These are phyloP conservation scores for Lumnitzera racemosa DNA, from an alignment of 345 rosid genomes.

Conservation along the genomic window DNA sequence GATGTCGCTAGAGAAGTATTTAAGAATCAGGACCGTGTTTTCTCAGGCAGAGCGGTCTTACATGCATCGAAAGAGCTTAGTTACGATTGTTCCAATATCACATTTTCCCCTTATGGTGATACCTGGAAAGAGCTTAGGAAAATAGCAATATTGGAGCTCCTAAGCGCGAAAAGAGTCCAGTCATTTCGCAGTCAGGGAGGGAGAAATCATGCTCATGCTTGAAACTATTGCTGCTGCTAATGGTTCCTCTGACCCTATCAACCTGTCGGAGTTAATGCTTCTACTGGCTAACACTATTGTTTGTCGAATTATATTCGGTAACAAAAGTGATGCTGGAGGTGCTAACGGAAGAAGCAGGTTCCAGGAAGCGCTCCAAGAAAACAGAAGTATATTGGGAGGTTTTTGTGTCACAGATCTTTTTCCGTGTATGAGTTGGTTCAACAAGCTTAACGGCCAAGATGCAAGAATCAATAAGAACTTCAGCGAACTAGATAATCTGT, in stretches of 20 bases:
- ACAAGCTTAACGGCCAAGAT: slow-evolving; percentile 28
- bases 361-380: slow-evolving; percentile 13
- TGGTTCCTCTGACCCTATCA: slow-evolving; percentile 10
- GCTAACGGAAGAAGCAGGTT: slow-evolving; percentile 11
- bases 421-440: slow-evolving; percentile 33
- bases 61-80: slow-evolving; percentile 10
- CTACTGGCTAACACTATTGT: slow-evolving; percentile 18
- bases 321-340: slow-evolving; percentile 8
- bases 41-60: slow-evolving; percentile 26
- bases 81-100: slow-evolving; percentile 18
- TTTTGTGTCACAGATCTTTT: slow-evolving; percentile 26
- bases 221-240: slow-evolving; percentile 8
- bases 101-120: slow-evolving; percentile 27
- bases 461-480: slow-evolving; percentile 18
- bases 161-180: slow-evolving; percentile 30
- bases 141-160: slow-evolving; percentile 22
- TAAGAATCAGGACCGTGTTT: slow-evolving; percentile 26
- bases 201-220: slow-evolving; percentile 21
- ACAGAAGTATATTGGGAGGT: slow-evolving; percentile 18
- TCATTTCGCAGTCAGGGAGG: slow-evolving; percentile 24
- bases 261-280: slow-evolving; percentile 16
- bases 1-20: slow-evolving; percentile 25
- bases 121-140: slow-evolving; percentile 32
- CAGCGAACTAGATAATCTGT: slow-evolving; percentile 27
- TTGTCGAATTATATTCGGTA: slow-evolving; percentile 28